Evolutionary conservation across 192 early-diverging fungal species (phyloP), one percentile per base, ranked within the genome.

Genomic region (Coemansia sp.): DNA sequence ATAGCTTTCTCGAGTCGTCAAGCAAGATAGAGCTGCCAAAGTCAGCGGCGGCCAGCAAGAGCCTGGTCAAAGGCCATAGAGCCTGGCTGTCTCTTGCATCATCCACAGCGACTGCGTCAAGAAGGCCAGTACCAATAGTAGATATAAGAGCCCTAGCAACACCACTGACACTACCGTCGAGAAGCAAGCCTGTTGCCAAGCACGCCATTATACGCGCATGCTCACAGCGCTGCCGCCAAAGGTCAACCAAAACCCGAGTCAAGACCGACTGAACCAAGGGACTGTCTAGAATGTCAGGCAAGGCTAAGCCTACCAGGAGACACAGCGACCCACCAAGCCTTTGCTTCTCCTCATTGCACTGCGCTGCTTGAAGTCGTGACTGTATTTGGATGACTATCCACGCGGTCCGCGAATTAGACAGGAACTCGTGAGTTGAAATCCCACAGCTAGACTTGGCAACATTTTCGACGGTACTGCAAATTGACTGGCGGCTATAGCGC

Each of bases 351-450:
- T 77, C 75, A 53, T 65, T 59, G 5, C 39, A 59, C 12, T 41
- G 68, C 17, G 75, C 66, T 3, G 44, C 36, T 19, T 68, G 65
- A 3, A 76, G 61, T 12, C 11, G 63, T 15, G 46, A 20, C 48
- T 82, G 74, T 7, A 82, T 24, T 11, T 76, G 70, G 1, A 76
- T 50, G 29, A 60, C 71, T 20, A 82, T 60, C 79, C 79, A 82
- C 11, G 63, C 59, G 4, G 65, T 62, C 41, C 64, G 68, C 22
- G 79, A 51, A 41, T 62, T 59, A 13, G 61, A 58, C 55, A 82
- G 29, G 11, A 68, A 65, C 31, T 63, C 58, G 32, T 15, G 41
- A 50, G 58, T 36, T 42, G 50, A 42, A 7, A 2, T 0, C 20
- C 41, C 56, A 31, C 67, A 67, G 55, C 40, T 59, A 13, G 27